Percentiles rank a stretch among this genome's conserved stretches.
These are phyloP conservation scores for Claviceps lovelessii DNA, from an alignment of 2,329 filamentous ascomycete species.

Conservation along the genomic window DNA sequence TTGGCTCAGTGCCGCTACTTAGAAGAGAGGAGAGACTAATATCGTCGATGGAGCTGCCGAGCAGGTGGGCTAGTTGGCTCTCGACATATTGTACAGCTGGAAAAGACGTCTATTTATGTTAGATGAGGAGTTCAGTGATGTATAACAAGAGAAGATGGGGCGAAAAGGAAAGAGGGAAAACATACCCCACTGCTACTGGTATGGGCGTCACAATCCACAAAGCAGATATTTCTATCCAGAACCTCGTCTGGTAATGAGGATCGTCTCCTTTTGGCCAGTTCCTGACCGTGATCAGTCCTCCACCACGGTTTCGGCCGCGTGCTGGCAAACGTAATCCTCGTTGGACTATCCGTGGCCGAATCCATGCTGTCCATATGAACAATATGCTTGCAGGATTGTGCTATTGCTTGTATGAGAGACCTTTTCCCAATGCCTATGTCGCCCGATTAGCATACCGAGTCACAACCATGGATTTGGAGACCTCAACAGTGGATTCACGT, in stretches of 20 bases:
- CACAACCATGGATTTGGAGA: neutral
- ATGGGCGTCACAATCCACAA: slow-evolving; percentile 70
- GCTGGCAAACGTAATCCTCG: slow-evolving; percentile 62
- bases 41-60: slow-evolving; percentile 46
- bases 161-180: neutral
- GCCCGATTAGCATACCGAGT: neutral
- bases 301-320: slow-evolving; percentile 76
- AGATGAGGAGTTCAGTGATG: neutral
- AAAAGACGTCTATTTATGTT: neutral
- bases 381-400: slow-evolving; percentile 78
- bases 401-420: slow-evolving; percentile 73
- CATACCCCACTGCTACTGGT: slow-evolving; percentile 37
- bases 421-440: slow-evolving; percentile 67
- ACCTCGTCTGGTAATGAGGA: slow-evolving; percentile 55
- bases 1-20: slow-evolving; percentile 66
- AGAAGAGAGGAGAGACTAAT: slow-evolving; percentile 63
- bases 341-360: slow-evolving; percentile 16
- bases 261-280: slow-evolving; percentile 43
- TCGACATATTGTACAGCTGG: slow-evolving; percentile 55
- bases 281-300: slow-evolving; percentile 68
- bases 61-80: slow-evolving; percentile 17
- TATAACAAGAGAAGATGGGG: neutral
- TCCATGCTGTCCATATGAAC: slow-evolving; percentile 71
- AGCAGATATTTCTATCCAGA: slow-evolving; percentile 83
- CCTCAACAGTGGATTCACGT: neutral